Base-by-base conservation (phyloP, 1,284 basidiomycete species). In the Cryptococcus maquisensis region DNA sequence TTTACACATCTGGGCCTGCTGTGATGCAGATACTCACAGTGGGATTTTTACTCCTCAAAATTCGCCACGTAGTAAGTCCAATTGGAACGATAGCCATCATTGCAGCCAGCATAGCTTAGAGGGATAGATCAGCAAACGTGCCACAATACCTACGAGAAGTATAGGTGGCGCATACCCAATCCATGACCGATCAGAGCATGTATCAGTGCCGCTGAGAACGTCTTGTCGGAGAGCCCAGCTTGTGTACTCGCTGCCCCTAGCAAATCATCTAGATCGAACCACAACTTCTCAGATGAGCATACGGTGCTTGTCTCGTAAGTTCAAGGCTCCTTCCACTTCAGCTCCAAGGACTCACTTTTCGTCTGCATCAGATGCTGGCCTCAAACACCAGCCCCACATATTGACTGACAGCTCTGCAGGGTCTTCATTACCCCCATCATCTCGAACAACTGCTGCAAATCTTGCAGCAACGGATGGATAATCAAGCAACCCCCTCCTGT, bases 321-420 rank as follows among this genome's bases (percentile, higher is more conserved):
- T 24, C 26, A n/a, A 5, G n/a, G n/a, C 43, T 7, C 15, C 1
- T 16, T 15, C 28, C 8, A 18, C 20, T 20, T 39, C 15, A 16
- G 36, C 35, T 37, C 52, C 53, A n/a, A n/a, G n/a, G 28, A 59
- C 62, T 18, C 12, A 44, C 41, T 24, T 51, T 59, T 24, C 60
- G 60, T 49, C 41, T 15, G 23, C 21, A 15, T 40, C 52, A 20
- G 49, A 42, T 2, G 12, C 23, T 38, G 51, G 36, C 26, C 49
- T 54, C 49, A 65, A 35, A 47, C 63, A 65, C 65, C 65, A 67
- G 10, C 65, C 65, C 65, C 65, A 67, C 43, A 64, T 57, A 10
- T 62, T 64, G 10, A 67, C 47, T 13, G 45, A 51, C 18, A 67
- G 47, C 10, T 40, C 42, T 21, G 55, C 56, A 8, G 24, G 49